Evolutionary conservation across 2,329 filamentous ascomycete species (phyloP).

Genomic region (Cladophialophora psammophila): DNA sequence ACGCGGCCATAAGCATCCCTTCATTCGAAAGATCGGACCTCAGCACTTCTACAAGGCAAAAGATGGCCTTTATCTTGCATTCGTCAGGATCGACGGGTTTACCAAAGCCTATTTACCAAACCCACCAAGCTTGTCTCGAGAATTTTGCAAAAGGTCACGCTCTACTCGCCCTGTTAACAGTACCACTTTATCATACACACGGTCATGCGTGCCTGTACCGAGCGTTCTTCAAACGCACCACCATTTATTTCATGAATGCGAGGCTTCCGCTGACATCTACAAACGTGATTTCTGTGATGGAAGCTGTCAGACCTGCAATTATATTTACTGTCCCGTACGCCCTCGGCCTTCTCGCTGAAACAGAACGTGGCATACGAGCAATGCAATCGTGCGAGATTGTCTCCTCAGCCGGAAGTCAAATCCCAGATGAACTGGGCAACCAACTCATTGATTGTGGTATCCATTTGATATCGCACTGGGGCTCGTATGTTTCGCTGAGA

Average conservation of each 20-base stretch:
- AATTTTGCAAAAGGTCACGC: slow-evolving; percentile 28
- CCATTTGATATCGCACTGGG: slow-evolving; percentile 51
- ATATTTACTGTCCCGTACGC: slow-evolving; percentile 69
- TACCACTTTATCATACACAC: slow-evolving; percentile 66
- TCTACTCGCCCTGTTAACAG: slow-evolving; percentile 51
- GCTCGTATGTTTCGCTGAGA: neutral
- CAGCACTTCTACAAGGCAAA: slow-evolving; percentile 26
- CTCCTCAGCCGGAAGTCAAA: slow-evolving; percentile 67
- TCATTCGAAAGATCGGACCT: neutral
- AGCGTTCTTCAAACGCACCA: slow-evolving; percentile 59
- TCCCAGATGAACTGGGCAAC: slow-evolving; percentile 62
- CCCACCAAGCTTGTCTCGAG: slow-evolving; percentile 43
- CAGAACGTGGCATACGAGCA: slow-evolving; percentile 59
- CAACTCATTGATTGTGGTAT: slow-evolving; percentile 59
- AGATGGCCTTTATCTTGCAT: slow-evolving; percentile 53
- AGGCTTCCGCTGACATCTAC: slow-evolving; percentile 61
- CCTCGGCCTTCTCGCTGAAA: slow-evolving; percentile 68
- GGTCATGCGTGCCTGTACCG: slow-evolving; percentile 64
- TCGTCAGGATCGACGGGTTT: slow-evolving; percentile 58
- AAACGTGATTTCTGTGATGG: slow-evolving; percentile 56
- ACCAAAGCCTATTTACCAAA: slow-evolving; percentile 55
- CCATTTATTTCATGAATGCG: slow-evolving; percentile 63
- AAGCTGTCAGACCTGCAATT: slow-evolving; percentile 56
- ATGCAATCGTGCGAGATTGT: slow-evolving; percentile 63
- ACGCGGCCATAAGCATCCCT: neutral